Conservation (phyloP, 2,329 filamentous ascomycete species). For the Cladophialophora bantiana region DNA sequence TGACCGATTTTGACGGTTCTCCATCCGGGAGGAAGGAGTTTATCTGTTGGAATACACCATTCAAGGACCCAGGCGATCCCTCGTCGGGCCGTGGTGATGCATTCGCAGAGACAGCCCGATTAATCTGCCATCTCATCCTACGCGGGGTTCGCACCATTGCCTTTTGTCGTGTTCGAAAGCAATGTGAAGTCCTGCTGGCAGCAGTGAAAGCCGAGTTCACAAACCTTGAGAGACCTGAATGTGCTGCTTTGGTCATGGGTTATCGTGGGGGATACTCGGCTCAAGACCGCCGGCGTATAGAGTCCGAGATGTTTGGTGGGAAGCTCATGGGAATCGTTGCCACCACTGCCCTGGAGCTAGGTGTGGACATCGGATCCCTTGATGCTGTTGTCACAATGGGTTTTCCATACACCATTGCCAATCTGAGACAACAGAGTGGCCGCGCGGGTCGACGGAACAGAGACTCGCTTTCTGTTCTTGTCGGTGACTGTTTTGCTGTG, state of each 20-base stretch:
- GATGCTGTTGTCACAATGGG: constrained; percentile 94
- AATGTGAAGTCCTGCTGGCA: constrained; percentile 83
- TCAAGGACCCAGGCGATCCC: constrained; percentile 85
- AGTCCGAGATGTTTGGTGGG: constrained; percentile 96
- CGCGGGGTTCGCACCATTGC: constrained; percentile 90
- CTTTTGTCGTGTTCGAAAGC: constrained; percentile 85
- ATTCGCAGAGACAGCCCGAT: constrained; percentile 81
- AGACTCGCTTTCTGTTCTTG: constrained; percentile 86
- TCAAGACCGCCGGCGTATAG: constrained; percentile 85
- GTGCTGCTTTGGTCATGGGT: constrained; percentile 83
- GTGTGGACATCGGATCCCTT: constrained; percentile 91
- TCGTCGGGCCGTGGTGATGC: constrained; percentile 84
- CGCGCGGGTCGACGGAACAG: constrained; percentile 90
- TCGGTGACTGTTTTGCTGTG: constrained; percentile 87
- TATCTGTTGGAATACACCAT: constrained; percentile 96
- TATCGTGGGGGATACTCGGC: constrained; percentile 95
- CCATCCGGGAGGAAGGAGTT: constrained; percentile 94
- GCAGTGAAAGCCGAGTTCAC: constrained; percentile 81
- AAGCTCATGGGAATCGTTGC: constrained; percentile 92
- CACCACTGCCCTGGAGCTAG: constrained; percentile 89
- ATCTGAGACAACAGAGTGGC: constrained; percentile 91
- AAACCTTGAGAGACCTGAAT: constrained; percentile 74
- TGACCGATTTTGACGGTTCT: constrained; percentile 91
- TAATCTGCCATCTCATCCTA: constrained; percentile 89
- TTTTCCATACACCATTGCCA: constrained; percentile 94